Percentiles rank a stretch among this genome's conserved stretches.
Evolutionary conservation across 2,329 filamentous ascomycete species (phyloP).

Genomic region (Fusarium multiceps): DNA sequence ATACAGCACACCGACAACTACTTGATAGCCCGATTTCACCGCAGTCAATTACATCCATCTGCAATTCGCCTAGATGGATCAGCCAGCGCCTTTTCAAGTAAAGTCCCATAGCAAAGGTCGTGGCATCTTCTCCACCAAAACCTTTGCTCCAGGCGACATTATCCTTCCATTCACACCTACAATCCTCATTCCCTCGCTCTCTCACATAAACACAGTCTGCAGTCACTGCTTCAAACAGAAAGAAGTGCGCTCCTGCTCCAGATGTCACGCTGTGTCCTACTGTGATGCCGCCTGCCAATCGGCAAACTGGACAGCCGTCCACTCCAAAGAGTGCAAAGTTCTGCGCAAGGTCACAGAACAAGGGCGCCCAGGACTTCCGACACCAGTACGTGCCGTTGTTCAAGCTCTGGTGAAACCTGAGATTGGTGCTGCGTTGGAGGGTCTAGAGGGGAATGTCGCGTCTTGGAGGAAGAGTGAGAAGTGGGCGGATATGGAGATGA

Average conservation of each 20-base stretch:
- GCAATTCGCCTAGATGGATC: constrained; percentile 18
- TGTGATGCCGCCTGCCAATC: constrained; percentile 66
- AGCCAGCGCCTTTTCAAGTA: constrained; percentile 41
- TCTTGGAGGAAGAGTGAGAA: constrained; percentile 51
- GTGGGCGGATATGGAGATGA: constrained; percentile 63
- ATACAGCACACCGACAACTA: not conserved
- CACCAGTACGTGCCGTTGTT: constrained; percentile 65
- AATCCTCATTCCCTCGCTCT: constrained; percentile 60
- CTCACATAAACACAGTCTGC: constrained; percentile 58
- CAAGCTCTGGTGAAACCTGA: constrained; percentile 60
- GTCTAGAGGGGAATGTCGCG: constrained; percentile 61
- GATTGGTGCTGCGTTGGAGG: constrained; percentile 49
- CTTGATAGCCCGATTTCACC: not conserved
- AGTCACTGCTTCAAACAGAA: constrained; percentile 59
- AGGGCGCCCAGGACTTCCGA: constrained; percentile 57
- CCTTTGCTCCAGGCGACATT: constrained; percentile 58
- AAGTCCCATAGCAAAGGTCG: constrained; percentile 56
- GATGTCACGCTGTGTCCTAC: constrained; percentile 65
- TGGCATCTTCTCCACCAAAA: constrained; percentile 56
- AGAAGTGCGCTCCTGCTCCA: constrained; percentile 58
- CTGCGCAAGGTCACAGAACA: constrained; percentile 48
- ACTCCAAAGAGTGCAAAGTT: constrained; percentile 67
- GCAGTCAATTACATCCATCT: not conserved
- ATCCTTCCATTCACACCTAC: constrained; percentile 59
- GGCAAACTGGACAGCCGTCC: constrained; percentile 63